A percentile compares a stretch with the other conserved stretches of the same genome.
These are phyloP conservation scores for Chytriomyces confervae DNA, from an alignment of 192 early-diverging fungal genomes.

Conservation along the genomic window DNA sequence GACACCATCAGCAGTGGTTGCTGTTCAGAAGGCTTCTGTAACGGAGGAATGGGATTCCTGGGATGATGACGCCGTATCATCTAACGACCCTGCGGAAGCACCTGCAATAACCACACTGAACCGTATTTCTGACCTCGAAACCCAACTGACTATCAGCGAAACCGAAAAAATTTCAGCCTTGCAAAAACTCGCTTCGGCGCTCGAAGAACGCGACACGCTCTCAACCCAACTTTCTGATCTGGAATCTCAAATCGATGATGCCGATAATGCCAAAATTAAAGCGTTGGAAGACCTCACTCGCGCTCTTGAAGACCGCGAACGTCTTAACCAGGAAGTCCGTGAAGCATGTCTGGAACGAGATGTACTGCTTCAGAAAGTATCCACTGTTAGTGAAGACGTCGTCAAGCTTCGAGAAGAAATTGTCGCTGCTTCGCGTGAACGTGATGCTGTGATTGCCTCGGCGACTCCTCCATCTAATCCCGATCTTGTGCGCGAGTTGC, in stretches of 20 bases:
- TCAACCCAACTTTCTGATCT: neutral
- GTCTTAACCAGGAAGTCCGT: neutral
- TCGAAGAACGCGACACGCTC: constrained; percentile 17
- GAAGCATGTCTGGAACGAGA: neutral
- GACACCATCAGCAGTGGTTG: neutral
- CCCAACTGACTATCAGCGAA: neutral
- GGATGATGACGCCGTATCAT: constrained; percentile 13
- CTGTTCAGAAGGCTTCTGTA: neutral
- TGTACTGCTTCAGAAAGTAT: neutral
- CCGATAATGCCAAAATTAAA: constrained; percentile 7
- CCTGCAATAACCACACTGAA: neutral
- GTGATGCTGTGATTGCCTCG: neutral
- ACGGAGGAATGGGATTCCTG: constrained; percentile 34
- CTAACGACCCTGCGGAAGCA: neutral
- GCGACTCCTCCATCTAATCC: no score
- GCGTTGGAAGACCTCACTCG: constrained; percentile 21
- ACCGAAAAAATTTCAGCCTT: constrained; percentile 12
- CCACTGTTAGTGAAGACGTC: neutral
- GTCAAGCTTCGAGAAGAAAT: neutral
- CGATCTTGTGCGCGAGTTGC: neutral
- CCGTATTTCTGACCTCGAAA: constrained; percentile 5
- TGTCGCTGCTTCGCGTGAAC: neutral
- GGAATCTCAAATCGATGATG: constrained; percentile 18
- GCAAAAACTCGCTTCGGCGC: constrained; percentile 16
- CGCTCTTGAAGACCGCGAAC: constrained; percentile 20